A percentile compares a stretch with the other conserved stretches of the same genome.
These are phyloP conservation scores for Geotrichum aggregatum DNA, from an alignment of 1,139 yeast species.

Conservation along the genomic window DNA sequence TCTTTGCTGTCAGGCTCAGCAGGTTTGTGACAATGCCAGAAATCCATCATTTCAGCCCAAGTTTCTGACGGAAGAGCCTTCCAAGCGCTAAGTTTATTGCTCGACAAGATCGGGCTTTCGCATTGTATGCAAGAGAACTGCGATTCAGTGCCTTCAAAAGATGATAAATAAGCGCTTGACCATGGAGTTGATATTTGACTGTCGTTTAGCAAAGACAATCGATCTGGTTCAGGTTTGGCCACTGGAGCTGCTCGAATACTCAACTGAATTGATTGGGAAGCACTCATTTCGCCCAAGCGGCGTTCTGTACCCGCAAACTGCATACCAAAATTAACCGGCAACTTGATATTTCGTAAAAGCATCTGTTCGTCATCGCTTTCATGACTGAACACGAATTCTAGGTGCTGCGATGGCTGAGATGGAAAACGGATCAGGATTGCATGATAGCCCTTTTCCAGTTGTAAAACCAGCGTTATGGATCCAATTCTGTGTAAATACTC, in stretches of 20 bases:
- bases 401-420: neutral
- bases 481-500: conserved; percentile 38
- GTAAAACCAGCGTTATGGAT: conserved; percentile 30
- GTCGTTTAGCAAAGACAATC: conserved; percentile 13
- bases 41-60: conserved; percentile 95
- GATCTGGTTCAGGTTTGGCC: neutral
- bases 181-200: conserved; percentile 12
- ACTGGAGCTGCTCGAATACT: conserved; percentile 11
- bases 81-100: conserved; percentile 26
- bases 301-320: conserved; percentile 6
- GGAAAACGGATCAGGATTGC: conserved; percentile 18
- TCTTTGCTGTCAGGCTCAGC: conserved; percentile 35
- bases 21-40: conserved; percentile 98
- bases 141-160: neutral
- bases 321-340: conserved; percentile 12
- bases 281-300: neutral
- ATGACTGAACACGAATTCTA: conserved; percentile 2
- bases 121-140: conserved; percentile 10
- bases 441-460: conserved; percentile 23
- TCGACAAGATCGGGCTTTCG: neutral
- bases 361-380: neutral
- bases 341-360: conserved; percentile 1
- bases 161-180: conserved; percentile 7
- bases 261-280: neutral
- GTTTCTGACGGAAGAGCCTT: conserved; percentile 81